A percentile compares a stretch with the other conserved stretches of the same genome.
These are phyloP conservation scores for Venustampulla echinocandica DNA, from an alignment of 495 filamentous ascomycete species.

Conservation along the genomic window DNA sequence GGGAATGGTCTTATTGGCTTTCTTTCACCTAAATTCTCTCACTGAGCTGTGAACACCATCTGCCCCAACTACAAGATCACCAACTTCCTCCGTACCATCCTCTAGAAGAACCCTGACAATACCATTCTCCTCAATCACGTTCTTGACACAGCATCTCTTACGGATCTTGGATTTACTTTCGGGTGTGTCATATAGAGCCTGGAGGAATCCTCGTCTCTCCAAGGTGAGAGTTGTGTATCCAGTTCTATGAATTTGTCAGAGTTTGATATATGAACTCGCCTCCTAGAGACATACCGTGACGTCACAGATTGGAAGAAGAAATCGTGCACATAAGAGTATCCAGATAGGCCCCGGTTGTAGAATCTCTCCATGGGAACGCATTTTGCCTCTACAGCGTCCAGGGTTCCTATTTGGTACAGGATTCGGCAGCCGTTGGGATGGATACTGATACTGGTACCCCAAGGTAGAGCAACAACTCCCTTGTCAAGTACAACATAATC, in stretches of 20 bases:
- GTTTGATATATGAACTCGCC: slow-evolving; percentile 15
- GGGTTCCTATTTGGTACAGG: slow-evolving; percentile 32
- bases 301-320: no score
- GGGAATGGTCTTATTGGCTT: no score
- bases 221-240: slow-evolving; percentile 22
- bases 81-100: slow-evolving; percentile 32
- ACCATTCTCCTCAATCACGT: slow-evolving; percentile 22
- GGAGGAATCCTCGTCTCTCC: slow-evolving; percentile 28
- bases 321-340: no score
- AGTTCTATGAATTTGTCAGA: not conserved
- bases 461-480: slow-evolving; percentile 18
- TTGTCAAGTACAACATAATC: slow-evolving; percentile 25
- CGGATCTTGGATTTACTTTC: slow-evolving; percentile 28
- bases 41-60: slow-evolving; percentile 43
- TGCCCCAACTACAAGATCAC: slow-evolving; percentile 38
- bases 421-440: slow-evolving; percentile 24
- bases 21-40: no score
- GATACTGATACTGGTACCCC: slow-evolving; percentile 25
- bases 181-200: slow-evolving; percentile 28
- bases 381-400: slow-evolving; percentile 19
- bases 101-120: slow-evolving; percentile 26
- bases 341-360: slow-evolving; percentile 1
- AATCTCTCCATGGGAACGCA: slow-evolving; percentile 18
- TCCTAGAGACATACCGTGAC: slow-evolving; percentile 8
- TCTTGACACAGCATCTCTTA: slow-evolving; percentile 25